Percentiles rank a stretch among this genome's conserved stretches.
Evolutionary conservation across 345 rosid species (phyloP).

Genomic region (Punica granatum): DNA sequence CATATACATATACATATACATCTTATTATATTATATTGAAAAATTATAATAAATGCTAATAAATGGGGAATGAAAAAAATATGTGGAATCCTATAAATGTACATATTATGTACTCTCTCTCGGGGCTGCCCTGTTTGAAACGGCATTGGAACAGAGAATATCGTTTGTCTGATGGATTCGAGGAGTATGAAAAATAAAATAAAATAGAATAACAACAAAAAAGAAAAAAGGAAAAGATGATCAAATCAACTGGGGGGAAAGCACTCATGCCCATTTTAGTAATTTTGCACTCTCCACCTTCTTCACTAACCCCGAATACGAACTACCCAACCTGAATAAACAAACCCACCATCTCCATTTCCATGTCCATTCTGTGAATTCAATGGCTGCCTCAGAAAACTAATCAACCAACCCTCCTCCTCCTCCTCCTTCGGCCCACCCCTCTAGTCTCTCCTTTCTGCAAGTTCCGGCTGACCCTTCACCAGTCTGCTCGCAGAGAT

Average conservation of each 20-base stretch:
- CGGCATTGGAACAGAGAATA: too few species aligned
- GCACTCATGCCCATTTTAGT: not conserved
- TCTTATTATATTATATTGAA: too few species aligned
- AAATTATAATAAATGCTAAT: too few species aligned
- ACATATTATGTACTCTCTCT: too few species aligned
- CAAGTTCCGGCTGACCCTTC: not conserved
- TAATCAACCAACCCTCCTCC: not conserved
- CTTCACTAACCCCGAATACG: not conserved
- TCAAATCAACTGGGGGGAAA: not conserved
- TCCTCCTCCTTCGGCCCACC: not conserved
- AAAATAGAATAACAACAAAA: too few species aligned
- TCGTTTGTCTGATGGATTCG: too few species aligned
- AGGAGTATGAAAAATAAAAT: too few species aligned
- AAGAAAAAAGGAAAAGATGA: not conserved
- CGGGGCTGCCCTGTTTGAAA: too few species aligned
- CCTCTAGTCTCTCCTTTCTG: not conserved
- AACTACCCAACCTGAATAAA: slow-evolving; percentile 5
- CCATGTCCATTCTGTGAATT: not conserved
- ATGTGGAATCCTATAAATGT: too few species aligned
- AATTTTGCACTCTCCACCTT: not conserved
- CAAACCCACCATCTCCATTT: not conserved
- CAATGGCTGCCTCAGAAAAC: not conserved
- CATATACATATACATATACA: too few species aligned
- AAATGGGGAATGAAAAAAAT: too few species aligned
- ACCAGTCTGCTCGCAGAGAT: not conserved